Conservation (phyloP, 1,284 basidiomycete genomes). For the Malassezia brasiliensis region DNA sequence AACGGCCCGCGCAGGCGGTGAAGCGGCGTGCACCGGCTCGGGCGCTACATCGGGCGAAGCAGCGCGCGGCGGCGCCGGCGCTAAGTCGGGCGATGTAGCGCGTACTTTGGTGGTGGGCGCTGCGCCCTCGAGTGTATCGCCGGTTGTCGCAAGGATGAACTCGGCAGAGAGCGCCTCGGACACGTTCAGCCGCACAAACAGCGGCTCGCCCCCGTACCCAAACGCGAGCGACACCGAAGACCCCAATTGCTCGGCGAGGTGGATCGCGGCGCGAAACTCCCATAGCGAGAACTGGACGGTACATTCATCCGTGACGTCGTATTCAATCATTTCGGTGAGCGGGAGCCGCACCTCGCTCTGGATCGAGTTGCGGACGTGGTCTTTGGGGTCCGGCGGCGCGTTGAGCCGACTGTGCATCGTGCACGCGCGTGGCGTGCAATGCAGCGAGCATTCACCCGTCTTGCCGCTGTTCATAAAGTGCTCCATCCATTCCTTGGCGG, state of each 20-base stretch:
- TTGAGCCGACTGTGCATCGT: constrained; percentile 20
- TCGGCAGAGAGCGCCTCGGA: constrained; percentile 19
- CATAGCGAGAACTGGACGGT: constrained; percentile 25
- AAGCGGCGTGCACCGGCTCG: too few relatives aligned
- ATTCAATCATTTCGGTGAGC: constrained; percentile 22
- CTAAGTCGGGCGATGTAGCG: too few relatives aligned
- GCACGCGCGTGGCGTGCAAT: constrained; percentile 18
- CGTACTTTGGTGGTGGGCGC: too few relatives aligned
- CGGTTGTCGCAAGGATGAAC: constrained; percentile 31
- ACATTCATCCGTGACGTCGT: constrained; percentile 17
- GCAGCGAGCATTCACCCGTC: constrained; percentile 27
- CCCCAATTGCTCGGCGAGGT: constrained; percentile 21
- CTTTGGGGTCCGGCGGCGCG: constrained; percentile 6
- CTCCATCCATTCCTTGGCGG: constrained; percentile 30
- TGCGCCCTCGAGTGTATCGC: neutral
- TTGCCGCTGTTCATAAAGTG: constrained; percentile 25
- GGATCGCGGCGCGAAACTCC: constrained; percentile 31
- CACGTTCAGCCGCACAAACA: constrained; percentile 24
- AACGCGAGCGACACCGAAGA: constrained; percentile 23
- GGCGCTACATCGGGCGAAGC: too few relatives aligned
- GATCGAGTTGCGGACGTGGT: constrained; percentile 18
- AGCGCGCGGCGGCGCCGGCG: too few relatives aligned
- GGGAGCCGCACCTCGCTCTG: constrained; percentile 27
- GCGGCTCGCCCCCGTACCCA: constrained; percentile 27
- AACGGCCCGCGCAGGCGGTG: neutral